Conservation (phyloP, 2,329 filamentous ascomycete genomes). For the Trichoderma aggressivum region DNA sequence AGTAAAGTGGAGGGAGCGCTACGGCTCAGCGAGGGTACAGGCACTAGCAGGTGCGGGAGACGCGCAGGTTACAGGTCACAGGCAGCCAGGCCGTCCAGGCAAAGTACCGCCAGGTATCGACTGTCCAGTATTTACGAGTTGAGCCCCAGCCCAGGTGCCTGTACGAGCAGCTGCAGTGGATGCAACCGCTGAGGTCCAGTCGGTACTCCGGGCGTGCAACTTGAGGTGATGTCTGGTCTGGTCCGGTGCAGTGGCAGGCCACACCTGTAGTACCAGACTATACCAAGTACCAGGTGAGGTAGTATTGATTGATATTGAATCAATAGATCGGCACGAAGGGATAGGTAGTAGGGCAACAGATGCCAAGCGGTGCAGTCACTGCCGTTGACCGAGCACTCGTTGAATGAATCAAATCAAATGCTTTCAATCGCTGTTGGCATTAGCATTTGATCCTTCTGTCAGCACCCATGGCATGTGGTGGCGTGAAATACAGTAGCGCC, state of each 20-base stretch:
- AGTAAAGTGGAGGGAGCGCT: conserved; percentile 16
- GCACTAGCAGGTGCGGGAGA: not conserved
- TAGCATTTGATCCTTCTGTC: not conserved
- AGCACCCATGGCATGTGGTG: not conserved
- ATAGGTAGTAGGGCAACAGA: not conserved
- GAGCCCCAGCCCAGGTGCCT: not conserved
- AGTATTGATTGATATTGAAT: no score
- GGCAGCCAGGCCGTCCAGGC: not conserved
- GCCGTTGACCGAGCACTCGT: not conserved
- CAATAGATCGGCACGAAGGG: not conserved
- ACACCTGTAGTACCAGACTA: not conserved
- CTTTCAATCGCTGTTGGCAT: not conserved
- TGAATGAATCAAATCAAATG: not conserved
- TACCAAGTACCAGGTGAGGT: no score
- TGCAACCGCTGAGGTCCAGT: not conserved
- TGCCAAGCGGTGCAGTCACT: not conserved
- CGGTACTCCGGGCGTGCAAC: no score
- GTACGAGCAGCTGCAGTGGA: not conserved
- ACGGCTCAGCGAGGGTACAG: conserved; percentile 12
- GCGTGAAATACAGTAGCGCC: not conserved
- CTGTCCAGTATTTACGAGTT: not conserved
- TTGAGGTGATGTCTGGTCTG: no score
- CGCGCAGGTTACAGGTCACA: conserved; percentile 7
- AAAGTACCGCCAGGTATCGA: not conserved
- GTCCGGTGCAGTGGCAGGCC: no score